phyloP scores from a whole-genome alignment of 306 rosid species.

The Echinosophora koreensis region DNA sequence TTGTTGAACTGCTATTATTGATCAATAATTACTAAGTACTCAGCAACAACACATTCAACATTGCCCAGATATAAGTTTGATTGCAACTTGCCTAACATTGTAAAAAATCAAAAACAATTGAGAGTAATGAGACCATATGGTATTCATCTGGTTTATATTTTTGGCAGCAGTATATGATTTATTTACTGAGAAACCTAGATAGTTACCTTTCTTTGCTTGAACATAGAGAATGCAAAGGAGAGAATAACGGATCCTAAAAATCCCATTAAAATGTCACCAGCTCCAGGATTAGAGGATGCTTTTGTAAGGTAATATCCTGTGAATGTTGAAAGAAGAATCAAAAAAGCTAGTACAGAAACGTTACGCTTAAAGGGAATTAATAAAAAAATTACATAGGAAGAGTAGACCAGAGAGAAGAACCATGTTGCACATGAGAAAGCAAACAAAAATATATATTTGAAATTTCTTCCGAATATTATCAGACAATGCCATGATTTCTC shows the following conservation, averaged over 20 bases:
- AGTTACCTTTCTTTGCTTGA: conserved; percentile 91
- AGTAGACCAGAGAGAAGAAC: conserved; percentile 24
- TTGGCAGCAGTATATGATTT: conserved; percentile 14
- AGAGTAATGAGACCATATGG: conserved; percentile 11
- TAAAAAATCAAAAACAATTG: conserved; percentile 13
- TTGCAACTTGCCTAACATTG: background rate
- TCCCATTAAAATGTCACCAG: conserved; percentile 95
- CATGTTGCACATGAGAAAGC: conserved; percentile 2
- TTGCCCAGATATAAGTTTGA: background rate
- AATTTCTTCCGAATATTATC: background rate
- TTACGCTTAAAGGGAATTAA: conserved; percentile 8
- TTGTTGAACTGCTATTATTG: background rate
- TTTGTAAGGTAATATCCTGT: conserved; percentile 88
- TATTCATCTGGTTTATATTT: background rate
- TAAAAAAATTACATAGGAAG: background rate
- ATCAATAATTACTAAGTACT: background rate
- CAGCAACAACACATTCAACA: conserved; percentile 20
- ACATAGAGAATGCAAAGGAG: conserved; percentile 98
- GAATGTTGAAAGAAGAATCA: conserved; percentile 44
- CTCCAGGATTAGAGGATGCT: conserved; percentile 85
- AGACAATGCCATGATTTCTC: conserved; percentile 10
- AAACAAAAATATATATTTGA: background rate
- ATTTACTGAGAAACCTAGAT: conserved; percentile 25
- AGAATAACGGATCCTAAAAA: conserved; percentile 97
- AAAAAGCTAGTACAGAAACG: background rate